A percentile compares a stretch with the other conserved stretches of the same genome.
These are phyloP conservation scores for Hydnomerulius pinastri DNA, from an alignment of 768 basidiomycete species.

Conservation along the genomic window DNA sequence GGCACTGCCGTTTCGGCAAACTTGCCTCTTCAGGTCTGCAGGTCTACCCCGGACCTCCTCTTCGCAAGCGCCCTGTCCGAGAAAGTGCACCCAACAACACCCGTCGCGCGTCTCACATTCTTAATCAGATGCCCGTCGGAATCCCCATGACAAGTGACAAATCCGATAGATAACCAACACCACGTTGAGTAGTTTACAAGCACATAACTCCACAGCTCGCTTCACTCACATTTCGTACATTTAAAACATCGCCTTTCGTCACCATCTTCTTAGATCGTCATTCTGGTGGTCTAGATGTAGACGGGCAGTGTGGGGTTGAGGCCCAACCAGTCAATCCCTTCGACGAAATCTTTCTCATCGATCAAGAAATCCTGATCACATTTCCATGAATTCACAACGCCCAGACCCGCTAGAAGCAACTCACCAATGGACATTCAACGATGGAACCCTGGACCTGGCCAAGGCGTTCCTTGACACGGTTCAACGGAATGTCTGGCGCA, in stretches of 20 bases:
- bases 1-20: neutral
- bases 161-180: neutral
- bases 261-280: neutral
- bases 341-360: slow-evolving; percentile 71
- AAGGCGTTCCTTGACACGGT: slow-evolving; percentile 76
- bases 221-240: neutral
- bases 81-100: neutral
- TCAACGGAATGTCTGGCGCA: slow-evolving; percentile 62
- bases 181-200: neutral
- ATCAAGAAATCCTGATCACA: slow-evolving; percentile 75
- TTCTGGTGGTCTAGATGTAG: slow-evolving; percentile 51
- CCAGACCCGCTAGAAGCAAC: slow-evolving; percentile 19
- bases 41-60: neutral
- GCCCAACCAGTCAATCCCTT: slow-evolving; percentile 70
- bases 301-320: slow-evolving; percentile 79
- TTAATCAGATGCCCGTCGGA: neutral
- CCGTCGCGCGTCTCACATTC: neutral
- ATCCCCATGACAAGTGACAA: neutral
- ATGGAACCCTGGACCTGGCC: slow-evolving; percentile 65
- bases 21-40: neutral
- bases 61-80: neutral
- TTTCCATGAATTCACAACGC: slow-evolving; percentile 9
- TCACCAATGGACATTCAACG: slow-evolving; percentile 76
- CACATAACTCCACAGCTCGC: neutral
- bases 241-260: neutral